Percentiles rank a stretch among this genome's conserved stretches.
phyloP scores from a whole-genome alignment of 495 filamentous ascomycete species.

The Penicillium crystallinum region DNA sequence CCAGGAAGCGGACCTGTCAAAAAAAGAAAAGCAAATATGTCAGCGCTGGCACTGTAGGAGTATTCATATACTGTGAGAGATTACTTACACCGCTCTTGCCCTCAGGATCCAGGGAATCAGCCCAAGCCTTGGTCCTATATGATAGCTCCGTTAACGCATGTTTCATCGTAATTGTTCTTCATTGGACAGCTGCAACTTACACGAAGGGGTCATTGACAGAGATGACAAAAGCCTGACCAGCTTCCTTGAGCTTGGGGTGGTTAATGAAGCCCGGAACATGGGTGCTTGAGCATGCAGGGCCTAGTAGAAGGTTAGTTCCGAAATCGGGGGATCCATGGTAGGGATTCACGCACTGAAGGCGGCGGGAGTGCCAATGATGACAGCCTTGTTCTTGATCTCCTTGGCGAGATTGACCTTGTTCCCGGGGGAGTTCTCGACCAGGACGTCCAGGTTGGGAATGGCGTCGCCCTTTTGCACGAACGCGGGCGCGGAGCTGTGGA shows the following conservation, averaged over 20 bases:
- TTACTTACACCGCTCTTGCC: slow-evolving; percentile 66
- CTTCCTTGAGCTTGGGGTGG: slow-evolving; percentile 64
- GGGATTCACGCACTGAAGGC: slow-evolving; percentile 62
- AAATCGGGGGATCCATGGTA: neutral
- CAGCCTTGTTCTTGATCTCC: slow-evolving; percentile 64
- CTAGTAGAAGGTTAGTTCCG: slow-evolving; percentile 21
- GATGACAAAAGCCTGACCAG: slow-evolving; percentile 79
- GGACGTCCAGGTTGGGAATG: slow-evolving; percentile 56
- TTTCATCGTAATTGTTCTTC: neutral
- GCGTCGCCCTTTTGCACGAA: slow-evolving; percentile 56
- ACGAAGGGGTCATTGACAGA: slow-evolving; percentile 95
- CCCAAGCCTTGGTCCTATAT: slow-evolving; percentile 82
- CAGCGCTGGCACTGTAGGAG: neutral
- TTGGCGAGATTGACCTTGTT: slow-evolving; percentile 83
- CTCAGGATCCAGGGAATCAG: slow-evolving; percentile 61
- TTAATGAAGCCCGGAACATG: slow-evolving; percentile 82
- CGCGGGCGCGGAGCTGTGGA: slow-evolving; percentile 52
- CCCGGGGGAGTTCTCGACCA: slow-evolving; percentile 58
- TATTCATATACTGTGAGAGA: neutral
- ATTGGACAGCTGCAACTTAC: slow-evolving; percentile 42
- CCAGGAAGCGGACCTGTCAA: slow-evolving; percentile 78
- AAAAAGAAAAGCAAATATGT: neutral
- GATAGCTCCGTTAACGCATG: neutral
- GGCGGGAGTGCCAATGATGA: slow-evolving; percentile 87
- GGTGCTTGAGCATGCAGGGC: slow-evolving; percentile 69